Evolutionary conservation across 768 basidiomycete genomes (phyloP), one percentile per base, ranked within the genome.

Genomic region (Pleurotus citrinopileatus): DNA sequence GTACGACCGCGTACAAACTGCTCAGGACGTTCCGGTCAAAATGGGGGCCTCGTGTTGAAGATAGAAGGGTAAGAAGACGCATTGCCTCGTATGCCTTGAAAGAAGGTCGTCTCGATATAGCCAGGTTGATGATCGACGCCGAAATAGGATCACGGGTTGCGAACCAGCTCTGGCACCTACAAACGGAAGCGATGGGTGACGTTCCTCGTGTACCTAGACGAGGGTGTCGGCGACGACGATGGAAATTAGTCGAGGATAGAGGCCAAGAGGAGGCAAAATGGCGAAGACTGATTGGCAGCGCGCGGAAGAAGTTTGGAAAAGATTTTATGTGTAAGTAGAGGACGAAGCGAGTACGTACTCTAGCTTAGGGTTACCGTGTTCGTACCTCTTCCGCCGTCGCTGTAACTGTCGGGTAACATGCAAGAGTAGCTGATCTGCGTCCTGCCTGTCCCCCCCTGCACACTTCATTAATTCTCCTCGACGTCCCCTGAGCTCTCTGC

Each of bases 21-120:
- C 61, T 83, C 22, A 59, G 59, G 38, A 60, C 64, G 40, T 89
- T 84, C 64, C 71, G 71, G 59, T 63, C 63, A 50, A 70, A 73
- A 59, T 90, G 84, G 84, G 87, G 88, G 2, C 52, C 67, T 17
- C 65, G 64, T 22, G 69, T 86, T 4, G 79, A 79, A 59, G 82
- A 87, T 67, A 71, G 75, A 48, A 70, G 73, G 19, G 86, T 90
- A 19, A 76, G 79, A 61, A 78, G 83, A 54, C 80, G 84, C 37
- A 66, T 90, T 50, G 76, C 77, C 4, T 68, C 65, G 37, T 70
- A 87, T 43, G 87, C 86, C 26, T 61, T 86, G 52, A 87, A 84
- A 65, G 81, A 90, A 69, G 80, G 84, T 13, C 77, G 84, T 42
- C 66, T 72, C 57, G 82, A 82, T 60, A 77, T 87, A 54, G 69